Conservation (phyloP, 2,329 filamentous ascomycete genomes). For the Arthroderma sp. region DNA sequence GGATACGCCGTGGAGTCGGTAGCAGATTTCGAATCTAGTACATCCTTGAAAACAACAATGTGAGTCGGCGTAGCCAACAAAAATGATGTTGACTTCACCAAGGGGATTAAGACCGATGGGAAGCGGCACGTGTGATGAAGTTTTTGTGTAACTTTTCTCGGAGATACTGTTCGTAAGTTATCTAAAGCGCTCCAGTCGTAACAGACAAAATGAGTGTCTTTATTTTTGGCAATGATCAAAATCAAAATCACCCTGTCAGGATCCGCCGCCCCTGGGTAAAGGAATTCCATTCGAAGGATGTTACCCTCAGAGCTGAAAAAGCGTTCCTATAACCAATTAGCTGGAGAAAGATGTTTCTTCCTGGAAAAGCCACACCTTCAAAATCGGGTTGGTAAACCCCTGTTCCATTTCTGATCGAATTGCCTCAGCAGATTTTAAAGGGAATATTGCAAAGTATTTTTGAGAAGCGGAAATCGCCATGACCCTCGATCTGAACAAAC, state of each 20-base stretch:
- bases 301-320: constrained; percentile 49
- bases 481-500: constrained; percentile 34
- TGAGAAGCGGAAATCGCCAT: constrained; percentile 59
- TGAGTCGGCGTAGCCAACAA: constrained; percentile 50
- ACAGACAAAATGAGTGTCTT: constrained; percentile 34
- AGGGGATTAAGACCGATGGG: constrained; percentile 58
- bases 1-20: constrained; percentile 18
- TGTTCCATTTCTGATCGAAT: constrained; percentile 39
- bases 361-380: constrained; percentile 29
- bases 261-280: constrained; percentile 56
- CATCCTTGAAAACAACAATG: constrained; percentile 38
- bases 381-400: constrained; percentile 47
- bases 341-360: constrained; percentile 3
- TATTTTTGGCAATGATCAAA: constrained; percentile 39
- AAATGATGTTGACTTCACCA: constrained; percentile 58
- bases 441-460: constrained; percentile 57
- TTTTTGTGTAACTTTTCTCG: constrained; percentile 18
- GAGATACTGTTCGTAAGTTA: constrained; percentile 16
- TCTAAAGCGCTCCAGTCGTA: constrained; percentile 42
- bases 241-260: constrained; percentile 63
- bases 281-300: constrained; percentile 79
- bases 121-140: constrained; percentile 34
- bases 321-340: constrained; percentile 25
- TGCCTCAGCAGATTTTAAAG: constrained; percentile 45
- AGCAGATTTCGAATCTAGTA: constrained; percentile 17